These are phyloP conservation scores for Macadamia integrifolia DNA, from an alignment of 164 flowering plant species.

Conservation along the genomic window DNA sequence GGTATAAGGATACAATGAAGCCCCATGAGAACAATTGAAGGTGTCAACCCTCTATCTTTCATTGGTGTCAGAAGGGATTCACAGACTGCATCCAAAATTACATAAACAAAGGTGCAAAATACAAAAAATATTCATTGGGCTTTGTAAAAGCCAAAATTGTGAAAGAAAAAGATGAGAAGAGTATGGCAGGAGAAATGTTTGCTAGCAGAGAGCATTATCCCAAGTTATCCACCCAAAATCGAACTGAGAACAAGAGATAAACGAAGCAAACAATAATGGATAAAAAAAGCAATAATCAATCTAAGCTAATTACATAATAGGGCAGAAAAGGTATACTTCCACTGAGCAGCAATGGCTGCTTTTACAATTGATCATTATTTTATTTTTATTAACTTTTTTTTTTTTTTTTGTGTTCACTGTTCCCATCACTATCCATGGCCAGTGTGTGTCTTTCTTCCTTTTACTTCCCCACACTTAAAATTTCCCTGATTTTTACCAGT, in stretches of 20 bases:
- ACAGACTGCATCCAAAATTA: no score
- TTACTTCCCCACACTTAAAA: no score
- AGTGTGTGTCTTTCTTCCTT: no score
- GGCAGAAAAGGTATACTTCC: conserved; percentile 25
- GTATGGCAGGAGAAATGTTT: conserved; percentile 48
- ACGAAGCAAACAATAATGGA: background rate
- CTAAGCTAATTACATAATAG: background rate
- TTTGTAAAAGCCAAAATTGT: conserved; percentile 24
- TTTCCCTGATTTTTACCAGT: no score
- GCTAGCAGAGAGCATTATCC: conserved; percentile 44
- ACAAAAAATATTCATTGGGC: no score
- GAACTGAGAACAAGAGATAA: conserved; percentile 6
- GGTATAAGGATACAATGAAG: no score
- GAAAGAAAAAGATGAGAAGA: conserved; percentile 24
- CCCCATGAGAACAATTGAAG: no score
- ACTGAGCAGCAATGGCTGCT: conserved; percentile 20
- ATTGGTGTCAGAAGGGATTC: no score
- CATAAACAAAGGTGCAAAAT: no score
- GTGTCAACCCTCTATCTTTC: no score
- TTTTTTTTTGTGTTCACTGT: background rate
- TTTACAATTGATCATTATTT: background rate
- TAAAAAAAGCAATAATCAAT: background rate
- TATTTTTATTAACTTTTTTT: background rate
- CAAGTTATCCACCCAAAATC: conserved; percentile 12
- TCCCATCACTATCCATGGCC: conserved; percentile 32